Evolutionary conservation across 2,329 filamentous ascomycete genomes (phyloP), one percentile per base, ranked within the genome.

Genomic region (Fusarium mundagurra): DNA sequence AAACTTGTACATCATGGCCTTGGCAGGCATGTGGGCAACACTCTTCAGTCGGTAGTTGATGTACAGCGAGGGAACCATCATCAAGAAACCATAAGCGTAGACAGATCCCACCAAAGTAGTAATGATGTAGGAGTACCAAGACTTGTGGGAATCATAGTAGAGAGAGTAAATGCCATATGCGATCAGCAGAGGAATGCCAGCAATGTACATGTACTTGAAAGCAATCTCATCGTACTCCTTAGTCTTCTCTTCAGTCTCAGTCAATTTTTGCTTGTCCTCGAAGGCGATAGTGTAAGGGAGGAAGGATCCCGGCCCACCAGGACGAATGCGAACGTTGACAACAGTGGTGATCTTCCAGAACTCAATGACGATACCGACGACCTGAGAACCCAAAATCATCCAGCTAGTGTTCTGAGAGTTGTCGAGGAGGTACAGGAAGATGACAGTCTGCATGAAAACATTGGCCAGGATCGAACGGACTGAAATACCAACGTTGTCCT

Each of bases 41-140:
- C 92, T 93, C 88, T 96, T 98, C 76, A 99, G 90, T 18, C 96
- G 92, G 87, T 99, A 99, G 88, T 99, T 99, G 90, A 99, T 99
- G 86, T 98, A 99, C 39, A 99, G 88, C 68, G 92, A 93, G 20
- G 96, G 96, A 14, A 99, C 93, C 96, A 99, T 99, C 95, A 99
- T 98, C 71, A 99, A 86, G 88, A 99, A 99, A 9, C 96, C 96
- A 81, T 99, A 99, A 0, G 96, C 95, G 82, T 99, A 99, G 59
- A 99, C 96, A 48, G 93, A 96, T 17, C 95, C 96, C 29, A 99
- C 96, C 16, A 99, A 91, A 0, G 96, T 98, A 31, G 96, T 91
- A 81, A 99, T 97, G 82, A 97, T 89, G 86, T 95, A 99, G 48
- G 93, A 96, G 86, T 98, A 98, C 96, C 96, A 98, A 55, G 94